Base-by-base conservation (phyloP, 2,329 filamentous ascomycete species). In the Kalmusia sp. region DNA sequence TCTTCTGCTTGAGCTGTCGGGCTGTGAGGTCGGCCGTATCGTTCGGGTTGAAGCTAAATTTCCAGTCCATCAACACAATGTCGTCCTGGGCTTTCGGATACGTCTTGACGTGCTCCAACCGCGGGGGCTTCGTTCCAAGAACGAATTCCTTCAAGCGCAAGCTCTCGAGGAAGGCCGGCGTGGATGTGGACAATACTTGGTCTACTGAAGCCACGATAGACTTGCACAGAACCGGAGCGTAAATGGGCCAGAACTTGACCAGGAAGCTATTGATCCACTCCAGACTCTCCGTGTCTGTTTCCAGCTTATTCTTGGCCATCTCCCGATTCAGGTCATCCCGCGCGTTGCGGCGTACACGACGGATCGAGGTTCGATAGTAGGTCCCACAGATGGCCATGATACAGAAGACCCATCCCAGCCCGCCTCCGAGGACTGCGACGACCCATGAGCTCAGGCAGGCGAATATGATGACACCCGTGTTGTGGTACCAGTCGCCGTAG, bases 191-290 rank as follows among this genome's bases (percentile, higher is more conserved):
- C 51, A 99, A 81, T 45, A 99, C 92, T 79, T 98, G 95, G 69
- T 99, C 95, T 41, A 98, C 95, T 0, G 93, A 92, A 73, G 88
- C 92, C 76, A 98, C 90, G 66, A 99, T 90, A 19, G 92, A 96
- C 63, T 95, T 87, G 55, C 92, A 93, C 11, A 99, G 84, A 8
- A 98, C 91, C 1, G 95, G 95, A 50, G 95, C 92, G 73, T 96
- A 98, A 68, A 99, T 99, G 57, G 95, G 95, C 95, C 95, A 99
- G 79, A 99, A 99, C 74, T 99, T 99, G 77, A 96, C 87, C 65
- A 99, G 74, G 79, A 99, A 99, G 65, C 92, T 96, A 81, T 99
- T 99, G 75, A 99, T 98, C 95, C 95, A 99, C 75, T 99, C 95
- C 43, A 99, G 81, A 51, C 90, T 95, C 77, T 99, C 95, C 22